phyloP scores from a whole-genome alignment of 108 stramenopile species.

The Skeletonema tropicum region DNA sequence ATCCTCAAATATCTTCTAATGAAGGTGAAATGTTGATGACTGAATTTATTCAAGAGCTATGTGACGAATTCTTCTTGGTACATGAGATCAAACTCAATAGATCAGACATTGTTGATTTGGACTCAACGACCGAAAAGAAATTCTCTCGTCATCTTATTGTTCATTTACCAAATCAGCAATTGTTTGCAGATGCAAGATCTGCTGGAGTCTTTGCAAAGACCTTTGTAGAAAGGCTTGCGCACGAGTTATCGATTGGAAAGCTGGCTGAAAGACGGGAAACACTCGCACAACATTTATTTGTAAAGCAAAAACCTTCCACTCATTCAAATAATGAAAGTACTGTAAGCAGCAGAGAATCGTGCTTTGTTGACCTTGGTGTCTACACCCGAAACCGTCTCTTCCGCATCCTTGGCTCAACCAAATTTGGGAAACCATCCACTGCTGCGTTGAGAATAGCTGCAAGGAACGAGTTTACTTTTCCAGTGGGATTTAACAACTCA shows the following conservation, averaged over 20 bases:
- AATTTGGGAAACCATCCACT: slow-evolving; percentile 78
- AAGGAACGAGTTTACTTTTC: slow-evolving; percentile 62
- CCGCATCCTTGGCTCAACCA: slow-evolving; percentile 87
- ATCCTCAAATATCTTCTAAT: slow-evolving; percentile 61
- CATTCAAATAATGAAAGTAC: neutral
- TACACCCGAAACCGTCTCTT: slow-evolving; percentile 94
- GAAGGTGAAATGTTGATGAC: slow-evolving; percentile 55
- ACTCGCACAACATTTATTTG: slow-evolving; percentile 69
- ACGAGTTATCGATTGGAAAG: slow-evolving; percentile 63
- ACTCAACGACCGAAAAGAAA: slow-evolving; percentile 89
- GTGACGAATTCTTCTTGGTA: slow-evolving; percentile 45
- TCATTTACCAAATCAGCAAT: slow-evolving; percentile 66
- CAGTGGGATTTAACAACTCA: slow-evolving; percentile 50
- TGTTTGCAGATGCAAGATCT: slow-evolving; percentile 70
- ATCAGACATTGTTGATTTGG: slow-evolving; percentile 79
- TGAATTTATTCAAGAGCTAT: slow-evolving; percentile 73
- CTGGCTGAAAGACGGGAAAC: slow-evolving; percentile 38
- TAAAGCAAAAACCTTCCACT: slow-evolving; percentile 47
- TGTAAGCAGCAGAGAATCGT: slow-evolving; percentile 33
- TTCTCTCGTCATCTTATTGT: slow-evolving; percentile 93
- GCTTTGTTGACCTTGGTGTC: slow-evolving; percentile 90
- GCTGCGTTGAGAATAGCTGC: slow-evolving; percentile 66
- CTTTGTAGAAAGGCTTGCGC: slow-evolving; percentile 65
- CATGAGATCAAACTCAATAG: slow-evolving; percentile 46
- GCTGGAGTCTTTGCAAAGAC: slow-evolving; percentile 78